Evolutionary conservation across 2,329 filamentous ascomycete genomes (phyloP), one percentile per base, ranked within the genome.

Genomic region (Colletotrichum australisinense): DNA sequence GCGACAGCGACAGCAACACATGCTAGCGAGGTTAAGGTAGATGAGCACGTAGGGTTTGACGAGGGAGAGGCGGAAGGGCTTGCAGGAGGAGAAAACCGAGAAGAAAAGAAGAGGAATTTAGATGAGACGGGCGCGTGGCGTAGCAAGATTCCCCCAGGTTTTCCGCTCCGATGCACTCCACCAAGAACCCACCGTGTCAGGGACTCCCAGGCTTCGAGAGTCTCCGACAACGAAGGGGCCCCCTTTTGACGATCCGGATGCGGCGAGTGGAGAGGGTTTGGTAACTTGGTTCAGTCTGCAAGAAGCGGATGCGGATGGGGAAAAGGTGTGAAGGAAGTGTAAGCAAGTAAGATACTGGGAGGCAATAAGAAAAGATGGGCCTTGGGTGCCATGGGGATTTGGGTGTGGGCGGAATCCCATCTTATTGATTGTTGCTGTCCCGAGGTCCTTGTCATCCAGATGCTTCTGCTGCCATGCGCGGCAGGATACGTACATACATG

Each of bases 111-210:
- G n/a, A 26, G 22, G 32, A 32, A 19, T 35, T 62, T 56, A 55
- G 69, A 69, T 72, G 58, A 59, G 65, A 72, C 58, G 69, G 65
- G 65, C 38, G 52, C 65, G 65, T 63, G 65, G 65, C 65, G 12
- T 53, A 49, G 35, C 65, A 72, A 69, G 65, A 69, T 66, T 65
- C 55, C 67, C 67, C 71, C 70, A 70, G 70, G 60, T 57, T 28
- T 58, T 66, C 32, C 26, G 42, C n/a, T 60, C 59, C 65, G 35
- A 35, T 56, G 28, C 38, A 26, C 58, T 67, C 69, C 63, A 71
- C 69, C 26, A n/a, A 22, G 32, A 42, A 8, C n/a, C 63, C 9
- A 56, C 63, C 4, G 32, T 28, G 5, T 42, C 30, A 46, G 52
- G 63, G 52, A 56, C 24, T 38, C 63, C 63, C 30, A 42, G 8